Conservation (phyloP, 352 stramenopile species). For the Globisporangium ultimum region DNA sequence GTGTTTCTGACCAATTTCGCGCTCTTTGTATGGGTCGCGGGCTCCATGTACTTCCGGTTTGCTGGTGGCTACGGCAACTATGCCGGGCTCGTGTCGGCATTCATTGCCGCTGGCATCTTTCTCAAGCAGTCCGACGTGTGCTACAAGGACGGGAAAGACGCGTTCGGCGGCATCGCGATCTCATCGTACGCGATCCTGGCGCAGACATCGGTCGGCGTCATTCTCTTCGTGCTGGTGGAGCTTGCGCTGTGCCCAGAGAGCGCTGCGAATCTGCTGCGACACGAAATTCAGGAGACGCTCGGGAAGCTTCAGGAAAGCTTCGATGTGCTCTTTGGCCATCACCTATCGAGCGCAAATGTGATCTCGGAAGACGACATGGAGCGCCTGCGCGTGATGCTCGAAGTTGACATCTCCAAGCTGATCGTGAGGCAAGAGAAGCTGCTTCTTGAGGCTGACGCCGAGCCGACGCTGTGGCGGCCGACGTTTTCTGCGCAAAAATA, state of each 20-base stretch:
- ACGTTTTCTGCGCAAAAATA: slow-evolving; percentile 78
- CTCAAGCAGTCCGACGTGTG: slow-evolving; percentile 62
- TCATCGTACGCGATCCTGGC: slow-evolving; percentile 74
- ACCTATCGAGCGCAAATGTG: slow-evolving; percentile 45
- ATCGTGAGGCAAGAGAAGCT: slow-evolving; percentile 58
- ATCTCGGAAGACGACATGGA: slow-evolving; percentile 54
- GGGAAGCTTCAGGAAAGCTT: slow-evolving; percentile 61
- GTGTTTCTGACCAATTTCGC: slow-evolving; percentile 35
- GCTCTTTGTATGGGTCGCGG: slow-evolving; percentile 48
- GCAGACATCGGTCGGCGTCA: slow-evolving; percentile 69
- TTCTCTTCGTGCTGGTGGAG: slow-evolving; percentile 75
- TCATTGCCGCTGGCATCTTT: slow-evolving; percentile 64
- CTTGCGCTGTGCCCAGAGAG: slow-evolving; percentile 66
- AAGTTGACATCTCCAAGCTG: slow-evolving; percentile 49
- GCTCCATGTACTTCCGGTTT: slow-evolving; percentile 70
- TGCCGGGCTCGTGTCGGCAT: slow-evolving; percentile 56
- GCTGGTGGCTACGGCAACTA: slow-evolving; percentile 53
- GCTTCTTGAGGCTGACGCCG: slow-evolving; percentile 51
- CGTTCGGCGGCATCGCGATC: slow-evolving; percentile 43
- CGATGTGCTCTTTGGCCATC: slow-evolving; percentile 64
- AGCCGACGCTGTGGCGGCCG: slow-evolving; percentile 69
- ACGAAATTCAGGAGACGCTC: slow-evolving; percentile 76
- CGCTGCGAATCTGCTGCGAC: slow-evolving; percentile 53
- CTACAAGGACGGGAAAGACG: slow-evolving; percentile 32
- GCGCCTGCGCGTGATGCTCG: slow-evolving; percentile 46